Conservation (phyloP, 2,329 filamentous ascomycete species). For the Eurotiales sp. region DNA sequence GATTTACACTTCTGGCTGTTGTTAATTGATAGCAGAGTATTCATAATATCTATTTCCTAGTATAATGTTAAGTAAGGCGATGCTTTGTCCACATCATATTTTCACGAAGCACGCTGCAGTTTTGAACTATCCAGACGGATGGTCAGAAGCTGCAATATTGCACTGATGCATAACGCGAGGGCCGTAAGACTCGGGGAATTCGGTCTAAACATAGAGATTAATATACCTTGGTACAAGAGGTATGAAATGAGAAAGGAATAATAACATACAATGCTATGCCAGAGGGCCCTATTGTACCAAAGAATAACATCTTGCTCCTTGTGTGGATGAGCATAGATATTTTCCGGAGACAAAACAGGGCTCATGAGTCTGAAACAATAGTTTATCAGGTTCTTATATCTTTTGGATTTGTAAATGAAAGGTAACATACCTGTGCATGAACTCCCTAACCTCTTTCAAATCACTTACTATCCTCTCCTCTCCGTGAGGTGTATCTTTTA, state of each 20-base stretch:
- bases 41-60: too few relatives aligned
- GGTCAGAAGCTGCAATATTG: slow-evolving; percentile 27
- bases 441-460: slow-evolving; percentile 10
- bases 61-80: too few relatives aligned
- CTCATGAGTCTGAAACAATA: slow-evolving; percentile 31
- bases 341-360: slow-evolving; percentile 28
- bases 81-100: too few relatives aligned
- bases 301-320: slow-evolving; percentile 37
- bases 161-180: slow-evolving; percentile 40
- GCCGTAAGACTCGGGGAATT: slow-evolving; percentile 37
- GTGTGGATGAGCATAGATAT: slow-evolving; percentile 36
- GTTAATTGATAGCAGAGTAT: too few relatives aligned
- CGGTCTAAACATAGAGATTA: slow-evolving; percentile 15
- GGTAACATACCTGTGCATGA: slow-evolving; percentile 11
- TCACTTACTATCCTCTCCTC: slow-evolving; percentile 13
- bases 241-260: not conserved
- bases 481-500: slow-evolving; percentile 27
- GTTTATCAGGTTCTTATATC: slow-evolving; percentile 3
- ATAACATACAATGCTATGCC: slow-evolving; percentile 36
- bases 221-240: not conserved
- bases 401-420: not conserved
- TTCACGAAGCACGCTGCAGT: too few relatives aligned
- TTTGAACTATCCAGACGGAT: slow-evolving; percentile 14
- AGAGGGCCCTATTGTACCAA: slow-evolving; percentile 38
- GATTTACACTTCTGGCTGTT: too few relatives aligned